Base-by-base conservation (phyloP, 2,329 filamentous ascomycete genomes). In the Pestalotiopsis sp. region DNA sequence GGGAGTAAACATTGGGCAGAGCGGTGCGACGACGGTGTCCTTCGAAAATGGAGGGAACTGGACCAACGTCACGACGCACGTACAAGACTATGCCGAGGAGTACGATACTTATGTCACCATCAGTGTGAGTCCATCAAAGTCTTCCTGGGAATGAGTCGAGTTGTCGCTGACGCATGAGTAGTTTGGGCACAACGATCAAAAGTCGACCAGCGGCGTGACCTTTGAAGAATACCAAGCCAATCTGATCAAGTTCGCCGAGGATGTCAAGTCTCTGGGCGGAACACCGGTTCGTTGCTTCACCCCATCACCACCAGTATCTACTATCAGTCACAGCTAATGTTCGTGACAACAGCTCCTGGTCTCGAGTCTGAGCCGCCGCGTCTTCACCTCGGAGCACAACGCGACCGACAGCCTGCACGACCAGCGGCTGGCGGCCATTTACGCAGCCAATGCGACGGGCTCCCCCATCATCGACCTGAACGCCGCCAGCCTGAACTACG, bases 181-280 rank as follows among this genome's bases (percentile, higher is more conserved):
- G 81, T 90, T 90, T 69, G 88, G 88, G 4, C 88, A 91, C 75
- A 91, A 91, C 69, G 88, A 91, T 74, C 88, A 86, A 72, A 90
- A 89, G 71, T 68, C 80, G 0, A 79, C 77, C 0, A 81, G 80
- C 1, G 81, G 81, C 61, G 79, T 90, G 62, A 78, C 80, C 0
- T 74, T 87, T 5, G 76, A 79, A 0, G 73, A 84, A 69, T 91
- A 85, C 76, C 80, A 84, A 65, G 76, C 76, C 1, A 89, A 90
- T 60, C 80, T 91, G 0, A 81, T 82, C 49, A 76, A 71, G 2
- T 85, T 86, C 64, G 83, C 81, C 7, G 71, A 75, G 2, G 83
- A 87, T 41, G 81, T 85, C 12, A 76, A 77, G 49, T 71, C 69
- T 3, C 79, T 81, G 1, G 85, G 84, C 9, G 85, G 79, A 3